Evolutionary conservation across 805 yeast species (phyloP).

Genomic region (Alloascoidea africana): DNA sequence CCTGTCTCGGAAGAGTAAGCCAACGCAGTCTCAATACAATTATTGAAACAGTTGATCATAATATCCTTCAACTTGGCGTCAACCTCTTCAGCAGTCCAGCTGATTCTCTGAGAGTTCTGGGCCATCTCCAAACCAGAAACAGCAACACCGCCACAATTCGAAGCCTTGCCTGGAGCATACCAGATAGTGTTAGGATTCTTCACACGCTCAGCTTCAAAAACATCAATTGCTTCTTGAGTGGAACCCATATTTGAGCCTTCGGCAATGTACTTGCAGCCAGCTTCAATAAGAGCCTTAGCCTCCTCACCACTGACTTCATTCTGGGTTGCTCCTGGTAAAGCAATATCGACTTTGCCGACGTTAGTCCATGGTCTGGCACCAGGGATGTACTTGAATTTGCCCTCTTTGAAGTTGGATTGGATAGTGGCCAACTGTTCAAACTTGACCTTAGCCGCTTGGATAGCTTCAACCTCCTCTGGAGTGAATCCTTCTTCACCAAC

Average conservation of each 20-base stretch:
- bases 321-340: conserved; percentile 96
- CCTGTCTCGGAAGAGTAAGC: conserved; percentile 58
- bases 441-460: conserved; percentile 56
- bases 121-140: conserved; percentile 99
- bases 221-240: conserved; percentile 91
- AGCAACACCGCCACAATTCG: conserved; percentile 99
- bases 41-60: conserved; percentile 86
- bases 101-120: conserved; percentile 89
- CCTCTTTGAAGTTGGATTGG: conserved; percentile 11
- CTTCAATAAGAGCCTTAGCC: conserved; percentile 85
- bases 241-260: conserved; percentile 99
- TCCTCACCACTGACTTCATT: conserved; percentile 95
- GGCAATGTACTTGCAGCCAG: conserved; percentile 87
- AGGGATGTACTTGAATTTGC: conserved; percentile 56
- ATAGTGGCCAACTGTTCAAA: conserved; percentile 29
- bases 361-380: conserved; percentile 96
- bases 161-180: conserved; percentile 99
- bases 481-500: conserved; percentile 65
- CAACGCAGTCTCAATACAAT: conserved; percentile 79
- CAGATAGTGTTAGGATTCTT: conserved; percentile 40
- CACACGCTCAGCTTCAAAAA: conserved; percentile 51
- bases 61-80: conserved; percentile 82
- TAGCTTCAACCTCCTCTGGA: conserved; percentile 58
- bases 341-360: conserved; percentile 86
- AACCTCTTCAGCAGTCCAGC: conserved; percentile 88